Conservation (phyloP, 176 grass and related monocot species). For the Pontederia crassipes region DNA sequence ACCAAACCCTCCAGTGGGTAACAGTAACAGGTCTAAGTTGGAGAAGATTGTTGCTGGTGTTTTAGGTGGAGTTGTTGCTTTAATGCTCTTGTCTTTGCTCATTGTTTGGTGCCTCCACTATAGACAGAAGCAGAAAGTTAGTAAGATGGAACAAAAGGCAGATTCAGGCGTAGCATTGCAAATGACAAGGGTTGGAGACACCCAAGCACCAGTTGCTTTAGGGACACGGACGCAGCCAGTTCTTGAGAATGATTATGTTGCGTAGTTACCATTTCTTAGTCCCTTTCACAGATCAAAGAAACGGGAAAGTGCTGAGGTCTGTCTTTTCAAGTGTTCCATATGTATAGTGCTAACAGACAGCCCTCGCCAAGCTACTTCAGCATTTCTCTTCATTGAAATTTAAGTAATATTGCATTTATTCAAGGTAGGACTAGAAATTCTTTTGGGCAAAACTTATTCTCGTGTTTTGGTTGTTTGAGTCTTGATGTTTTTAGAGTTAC, state of each 20-base stretch:
- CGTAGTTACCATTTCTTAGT: slow-evolving; percentile 6
- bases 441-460: not conserved
- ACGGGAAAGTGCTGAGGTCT: not conserved
- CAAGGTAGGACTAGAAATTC: not conserved
- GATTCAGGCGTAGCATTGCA: slow-evolving; percentile 54
- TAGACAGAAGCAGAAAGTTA: slow-evolving; percentile 34
- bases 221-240: slow-evolving; percentile 58
- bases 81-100: slow-evolving; percentile 39
- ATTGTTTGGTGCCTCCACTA: slow-evolving; percentile 33
- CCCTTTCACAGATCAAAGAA: slow-evolving; percentile 5
- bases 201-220: slow-evolving; percentile 46
- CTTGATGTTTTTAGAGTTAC: too few relatives aligned
- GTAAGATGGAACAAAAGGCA: slow-evolving; percentile 45
- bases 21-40: slow-evolving; percentile 33
- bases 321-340: slow-evolving; percentile 4
- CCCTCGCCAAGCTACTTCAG: slow-evolving; percentile 14
- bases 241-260: slow-evolving; percentile 61
- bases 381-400: too few relatives aligned
- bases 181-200: slow-evolving; percentile 51
- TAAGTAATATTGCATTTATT: not conserved
- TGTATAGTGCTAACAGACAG: slow-evolving; percentile 13
- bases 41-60: slow-evolving; percentile 52
- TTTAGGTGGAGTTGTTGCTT: slow-evolving; percentile 28
- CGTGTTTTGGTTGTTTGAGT: too few relatives aligned
- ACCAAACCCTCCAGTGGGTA: not conserved